These are phyloP conservation scores for Suillus discolor DNA, from an alignment of 768 basidiomycete species.

Conservation along the genomic window DNA sequence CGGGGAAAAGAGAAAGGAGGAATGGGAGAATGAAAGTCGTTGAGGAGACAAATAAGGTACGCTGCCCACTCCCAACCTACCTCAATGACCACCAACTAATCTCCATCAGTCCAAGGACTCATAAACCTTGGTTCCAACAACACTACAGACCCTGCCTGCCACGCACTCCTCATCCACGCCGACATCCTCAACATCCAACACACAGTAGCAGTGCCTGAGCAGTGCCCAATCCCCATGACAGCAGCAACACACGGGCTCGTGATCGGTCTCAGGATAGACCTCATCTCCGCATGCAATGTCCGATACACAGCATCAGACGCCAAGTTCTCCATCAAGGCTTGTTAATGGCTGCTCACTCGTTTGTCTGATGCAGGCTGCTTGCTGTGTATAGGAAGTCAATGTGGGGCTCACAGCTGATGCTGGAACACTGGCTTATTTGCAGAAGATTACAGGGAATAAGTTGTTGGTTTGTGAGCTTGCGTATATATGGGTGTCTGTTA, in stretches of 20 bases:
- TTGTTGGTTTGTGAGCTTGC: slow-evolving; percentile 76
- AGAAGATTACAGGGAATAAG: slow-evolving; percentile 75
- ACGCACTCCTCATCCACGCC: slow-evolving; percentile 49
- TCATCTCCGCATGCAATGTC: slow-evolving; percentile 71
- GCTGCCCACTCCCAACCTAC: too few species aligned
- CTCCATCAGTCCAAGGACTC: slow-evolving; percentile 28
- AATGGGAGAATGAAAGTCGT: too few species aligned
- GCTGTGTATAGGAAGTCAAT: slow-evolving; percentile 70
- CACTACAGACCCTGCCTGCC: slow-evolving; percentile 51
- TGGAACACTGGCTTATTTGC: slow-evolving; percentile 81
- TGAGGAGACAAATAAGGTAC: too few species aligned
- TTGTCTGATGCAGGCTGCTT: slow-evolving; percentile 2
- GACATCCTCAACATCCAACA: slow-evolving; percentile 64
- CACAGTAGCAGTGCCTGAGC: slow-evolving; percentile 67
- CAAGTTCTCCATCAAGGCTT: slow-evolving; percentile 73
- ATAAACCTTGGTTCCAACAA: slow-evolving; percentile 16
- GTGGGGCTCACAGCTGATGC: slow-evolving; percentile 88
- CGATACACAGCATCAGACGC: slow-evolving; percentile 68
- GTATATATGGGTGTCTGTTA: slow-evolving; percentile 48
- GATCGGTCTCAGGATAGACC: slow-evolving; percentile 79
- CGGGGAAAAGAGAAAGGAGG: too few species aligned
- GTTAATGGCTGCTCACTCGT: slow-evolving; percentile 15
- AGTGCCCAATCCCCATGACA: slow-evolving; percentile 79
- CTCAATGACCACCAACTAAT: neutral
- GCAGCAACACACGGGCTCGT: slow-evolving; percentile 77